Conservation (phyloP, 2,329 filamentous ascomycete species). For the Beauveria pseudobassiana region DNA sequence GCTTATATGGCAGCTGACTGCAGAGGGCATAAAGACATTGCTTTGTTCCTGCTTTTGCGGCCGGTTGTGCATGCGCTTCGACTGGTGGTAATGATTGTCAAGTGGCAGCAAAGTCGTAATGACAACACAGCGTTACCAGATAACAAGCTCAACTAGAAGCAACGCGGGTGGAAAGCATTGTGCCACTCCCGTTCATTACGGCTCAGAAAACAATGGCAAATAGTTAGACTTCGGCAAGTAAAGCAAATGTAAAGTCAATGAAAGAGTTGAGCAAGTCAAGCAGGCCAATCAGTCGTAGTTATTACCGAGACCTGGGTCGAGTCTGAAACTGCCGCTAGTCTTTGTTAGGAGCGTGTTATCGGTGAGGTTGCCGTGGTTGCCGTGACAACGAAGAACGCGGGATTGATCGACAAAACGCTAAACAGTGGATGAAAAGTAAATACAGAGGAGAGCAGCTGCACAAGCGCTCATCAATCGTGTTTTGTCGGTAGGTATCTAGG, state of each 20-base stretch:
- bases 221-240: no score
- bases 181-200: no score
- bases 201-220: no score
- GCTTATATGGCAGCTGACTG: not conserved
- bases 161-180: no score
- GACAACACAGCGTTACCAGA: no score
- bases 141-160: no score
- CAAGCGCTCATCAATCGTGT: not conserved
- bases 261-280: not conserved
- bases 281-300: not conserved
- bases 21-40: not conserved
- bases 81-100: not conserved
- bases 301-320: not conserved
- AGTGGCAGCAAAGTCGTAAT: no score
- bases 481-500: not conserved
- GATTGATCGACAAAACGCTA: conserved; percentile 1
- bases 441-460: not conserved
- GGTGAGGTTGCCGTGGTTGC: not conserved
- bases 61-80: no score
- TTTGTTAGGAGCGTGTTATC: not conserved
- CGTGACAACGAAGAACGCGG: conserved; percentile 7
- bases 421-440: not conserved
- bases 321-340: conserved; percentile 11
- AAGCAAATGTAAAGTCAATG: no score
- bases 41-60: not conserved